Base-by-base conservation (phyloP, 176 grass and related monocot genomes). In the Zizania latifolia region DNA sequence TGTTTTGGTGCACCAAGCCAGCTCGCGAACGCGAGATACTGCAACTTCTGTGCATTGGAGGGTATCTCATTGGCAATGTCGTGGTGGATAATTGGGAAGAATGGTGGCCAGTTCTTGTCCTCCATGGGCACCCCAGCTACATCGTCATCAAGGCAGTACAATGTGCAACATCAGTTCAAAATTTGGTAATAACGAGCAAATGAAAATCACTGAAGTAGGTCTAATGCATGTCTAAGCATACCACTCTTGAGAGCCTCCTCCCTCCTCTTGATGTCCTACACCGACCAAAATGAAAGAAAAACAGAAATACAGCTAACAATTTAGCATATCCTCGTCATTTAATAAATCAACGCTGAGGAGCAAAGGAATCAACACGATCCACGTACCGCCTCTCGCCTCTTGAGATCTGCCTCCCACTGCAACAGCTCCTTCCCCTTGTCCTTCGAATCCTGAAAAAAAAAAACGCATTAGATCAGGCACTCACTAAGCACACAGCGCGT, bases 31-130 rank as follows among this genome's bases (percentile, higher is more conserved):
- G 89, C 93, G 28, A 96, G 84, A 68, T 96, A 96, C 72, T 96
- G 93, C 65, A 96, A 71, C 77, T 80, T 89, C 77, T 92, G 93
- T 51, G 84, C 93, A 44, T 96, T 88, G 21, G 84, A 54, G 22
- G 93, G 93, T 90, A 96, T 96, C 78, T 96, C 93, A 10, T 96
- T 92, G 17, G 89, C 83, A 40, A 96, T 96, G 70, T 96, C 93
- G 24, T 96, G 93, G 75, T 96, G 93, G 46, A 96, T 96, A 64
- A 96, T 90, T 3, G 87, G 89, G 75, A 96, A 96, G 65, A 96
- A 81, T 1, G 93, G 89, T 1, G 93, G 93, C 89, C 89, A 96
- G 45, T 96, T 96, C 77, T 96, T 96, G 29, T 90, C 93, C 29
- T 92, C 93, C 65, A 78, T 85, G 55, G 87, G 35, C 51, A 96